Percentiles rank a stretch among this genome's conserved stretches.
Conservation (phyloP, 805 yeast species). For the Candida ficus region DNA sequence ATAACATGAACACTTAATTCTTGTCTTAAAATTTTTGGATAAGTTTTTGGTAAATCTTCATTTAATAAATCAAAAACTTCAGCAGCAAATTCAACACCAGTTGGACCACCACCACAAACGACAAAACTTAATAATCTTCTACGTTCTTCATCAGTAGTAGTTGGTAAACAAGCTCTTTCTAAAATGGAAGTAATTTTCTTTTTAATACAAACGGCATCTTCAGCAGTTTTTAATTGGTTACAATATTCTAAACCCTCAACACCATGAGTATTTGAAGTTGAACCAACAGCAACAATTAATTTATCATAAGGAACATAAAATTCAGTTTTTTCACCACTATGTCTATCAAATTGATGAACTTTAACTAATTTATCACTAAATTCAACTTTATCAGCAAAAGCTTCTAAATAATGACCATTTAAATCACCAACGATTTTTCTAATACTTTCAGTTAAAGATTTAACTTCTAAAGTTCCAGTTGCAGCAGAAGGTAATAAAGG, state of each 20-base stretch:
- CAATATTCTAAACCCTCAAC: slow-evolving; percentile 63
- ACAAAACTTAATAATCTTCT: slow-evolving; percentile 56
- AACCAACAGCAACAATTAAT: slow-evolving; percentile 64
- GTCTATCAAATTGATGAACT: slow-evolving; percentile 41
- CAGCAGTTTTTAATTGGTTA: slow-evolving; percentile 59
- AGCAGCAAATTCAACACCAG: slow-evolving; percentile 72
- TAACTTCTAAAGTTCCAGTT: slow-evolving; percentile 62
- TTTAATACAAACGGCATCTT: slow-evolving; percentile 55
- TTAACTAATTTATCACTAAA: slow-evolving; percentile 53
- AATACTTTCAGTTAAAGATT: slow-evolving; percentile 59
- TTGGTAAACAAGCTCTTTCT: slow-evolving; percentile 61
- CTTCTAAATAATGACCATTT: slow-evolving; percentile 59
- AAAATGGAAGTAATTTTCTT: slow-evolving; percentile 48
- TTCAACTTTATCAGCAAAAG: slow-evolving; percentile 53
- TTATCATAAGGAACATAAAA: slow-evolving; percentile 72
- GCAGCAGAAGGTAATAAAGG: slow-evolving; percentile 69
- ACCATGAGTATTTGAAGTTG: slow-evolving; percentile 64
- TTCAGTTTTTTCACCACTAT: slow-evolving; percentile 33
- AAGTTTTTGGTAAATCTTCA: slow-evolving; percentile 53
- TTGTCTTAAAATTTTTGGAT: slow-evolving; percentile 57
- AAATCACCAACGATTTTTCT: slow-evolving; percentile 48
- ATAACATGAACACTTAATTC: slow-evolving; percentile 62
- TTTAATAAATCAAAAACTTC: slow-evolving; percentile 62
- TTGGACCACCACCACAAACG: slow-evolving; percentile 73
- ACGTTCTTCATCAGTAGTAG: slow-evolving; percentile 59